A percentile compares a stretch with the other conserved stretches of the same genome.
These are phyloP conservation scores for Backusella tuberculispora DNA, from an alignment of 192 early-diverging fungal species.

Conservation along the genomic window DNA sequence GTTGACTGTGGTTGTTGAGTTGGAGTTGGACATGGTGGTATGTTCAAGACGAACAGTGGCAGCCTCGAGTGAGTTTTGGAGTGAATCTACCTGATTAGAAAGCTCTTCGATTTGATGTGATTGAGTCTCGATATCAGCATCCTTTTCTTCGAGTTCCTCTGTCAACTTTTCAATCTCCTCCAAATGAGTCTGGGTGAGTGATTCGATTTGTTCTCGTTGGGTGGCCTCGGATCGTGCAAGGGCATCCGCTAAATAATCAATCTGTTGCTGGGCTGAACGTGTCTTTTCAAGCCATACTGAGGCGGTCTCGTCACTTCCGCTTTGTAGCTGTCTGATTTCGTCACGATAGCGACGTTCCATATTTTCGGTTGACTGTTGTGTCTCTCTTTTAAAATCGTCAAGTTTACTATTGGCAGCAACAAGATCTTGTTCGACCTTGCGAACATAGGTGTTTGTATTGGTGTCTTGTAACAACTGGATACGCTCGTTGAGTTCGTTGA, in stretches of 20 bases:
- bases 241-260: conserved; percentile 23
- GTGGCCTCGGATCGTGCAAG: background rate
- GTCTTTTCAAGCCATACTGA: conserved; percentile 35
- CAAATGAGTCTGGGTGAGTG: background rate
- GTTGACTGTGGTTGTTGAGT: background rate
- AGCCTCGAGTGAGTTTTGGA: conserved; percentile 29
- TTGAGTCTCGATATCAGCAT: conserved; percentile 24
- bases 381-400: conserved; percentile 14
- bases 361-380: conserved; percentile 7
- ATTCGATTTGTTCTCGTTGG: background rate
- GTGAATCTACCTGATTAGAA: conserved; percentile 19
- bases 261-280: conserved; percentile 20
- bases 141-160: conserved; percentile 1
- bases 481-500: background rate
- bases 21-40: conserved; percentile 1
- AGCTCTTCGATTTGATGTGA: conserved; percentile 23
- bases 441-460: background rate
- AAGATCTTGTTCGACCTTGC: conserved; percentile 2
- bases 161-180: conserved; percentile 7
- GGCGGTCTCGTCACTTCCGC: conserved; percentile 34
- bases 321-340: conserved; percentile 34
- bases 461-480: background rate
- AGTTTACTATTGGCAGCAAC: background rate
- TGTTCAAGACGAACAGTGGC: conserved; percentile 31
- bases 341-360: conserved; percentile 34